Evolutionary conservation across 805 yeast genomes (phyloP), one percentile per base, ranked within the genome.

Genomic region (Nakazawaea wyomingensis): DNA sequence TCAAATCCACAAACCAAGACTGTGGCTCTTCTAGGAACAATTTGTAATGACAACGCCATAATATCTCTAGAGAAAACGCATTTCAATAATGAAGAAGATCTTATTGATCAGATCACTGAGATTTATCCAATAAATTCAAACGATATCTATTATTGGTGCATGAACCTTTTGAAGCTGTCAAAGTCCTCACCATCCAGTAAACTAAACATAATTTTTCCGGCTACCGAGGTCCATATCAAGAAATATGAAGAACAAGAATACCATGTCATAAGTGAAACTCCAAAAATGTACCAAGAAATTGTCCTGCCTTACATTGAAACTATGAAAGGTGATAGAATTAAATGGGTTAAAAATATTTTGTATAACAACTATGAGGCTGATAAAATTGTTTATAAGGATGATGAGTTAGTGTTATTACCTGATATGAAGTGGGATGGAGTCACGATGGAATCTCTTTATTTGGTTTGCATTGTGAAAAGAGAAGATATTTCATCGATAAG

Each of bases 401-500:
- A 78, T 24, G 75, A 76, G 17, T 87, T 85, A 55, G 78, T 89
- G 4, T 62, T 93, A 36, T 68, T 90, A 33, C 98, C 98, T 0
- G 97, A 91, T 61, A 86, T 91, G 95, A 90, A 90, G 59, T 93
- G 99, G 99, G 96, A 91, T 58, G 80, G 85, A 3, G 65, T 71
- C 39, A 78, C 78, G 22, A 51, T 82, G 56, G 86, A 79, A 20
- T 62, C 91, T 3, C 64, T 93, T 43, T 89, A 93, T 57, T 64
- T 91, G 51, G 81, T 86, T 41, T 84, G 85, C 7, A 81, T 91
- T 46, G 90, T 83, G 3, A 75, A 74, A 48, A 68, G 91, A 43
- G 68, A 65, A 1, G 89, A 85, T 50, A 74, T 91, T 11, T 66
- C 82, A 1, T 78, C 91, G 1, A 55, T 93, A 2, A 74, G 98